These are phyloP conservation scores for Cyberlindnera mrakii DNA, from an alignment of 805 yeast genomes.

Conservation along the genomic window DNA sequence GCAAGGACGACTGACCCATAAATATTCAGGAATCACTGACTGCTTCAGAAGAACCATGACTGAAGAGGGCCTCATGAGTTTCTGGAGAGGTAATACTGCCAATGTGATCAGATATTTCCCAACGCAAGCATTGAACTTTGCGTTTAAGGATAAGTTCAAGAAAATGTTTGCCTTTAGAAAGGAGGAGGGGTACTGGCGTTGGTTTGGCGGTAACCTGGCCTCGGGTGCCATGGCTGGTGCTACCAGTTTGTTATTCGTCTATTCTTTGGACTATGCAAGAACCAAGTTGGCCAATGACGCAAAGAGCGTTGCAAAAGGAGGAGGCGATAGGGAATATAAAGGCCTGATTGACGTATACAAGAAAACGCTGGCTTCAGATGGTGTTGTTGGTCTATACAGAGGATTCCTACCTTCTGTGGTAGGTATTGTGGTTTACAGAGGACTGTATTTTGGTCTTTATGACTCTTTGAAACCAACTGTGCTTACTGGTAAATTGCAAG, in stretches of 20 bases:
- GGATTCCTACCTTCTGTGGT: slow-evolving; percentile 95
- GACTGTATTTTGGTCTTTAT: slow-evolving; percentile 92
- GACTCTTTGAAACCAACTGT: slow-evolving; percentile 90
- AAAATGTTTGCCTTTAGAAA: slow-evolving; percentile 90
- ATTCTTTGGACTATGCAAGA: slow-evolving; percentile 94
- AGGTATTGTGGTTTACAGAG: slow-evolving; percentile 95
- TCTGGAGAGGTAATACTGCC: slow-evolving; percentile 99
- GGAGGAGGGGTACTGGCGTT: slow-evolving; percentile 78
- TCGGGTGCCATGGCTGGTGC: slow-evolving; percentile 98
- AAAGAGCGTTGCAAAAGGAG: slow-evolving; percentile 60
- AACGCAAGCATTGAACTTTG: slow-evolving; percentile 94
- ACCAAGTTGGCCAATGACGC: slow-evolving; percentile 96
- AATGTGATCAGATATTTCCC: slow-evolving; percentile 97
- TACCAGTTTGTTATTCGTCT: slow-evolving; percentile 79
- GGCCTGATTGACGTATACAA: slow-evolving; percentile 91
- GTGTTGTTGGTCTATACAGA: slow-evolving; percentile 95
- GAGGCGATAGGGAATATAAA: slow-evolving; percentile 90
- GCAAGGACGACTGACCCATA: slow-evolving; percentile 82
- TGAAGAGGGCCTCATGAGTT: slow-evolving; percentile 80
- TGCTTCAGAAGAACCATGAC: slow-evolving; percentile 89
- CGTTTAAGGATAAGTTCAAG: slow-evolving; percentile 94
- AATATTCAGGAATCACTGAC: slow-evolving; percentile 81
- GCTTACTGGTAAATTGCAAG: slow-evolving; percentile 85
- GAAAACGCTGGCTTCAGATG: slow-evolving; percentile 88
- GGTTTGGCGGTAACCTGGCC: slow-evolving; percentile 95